phyloP scores from a whole-genome alignment of 129 eudicot genomes.

The Tagetes patula region DNA sequence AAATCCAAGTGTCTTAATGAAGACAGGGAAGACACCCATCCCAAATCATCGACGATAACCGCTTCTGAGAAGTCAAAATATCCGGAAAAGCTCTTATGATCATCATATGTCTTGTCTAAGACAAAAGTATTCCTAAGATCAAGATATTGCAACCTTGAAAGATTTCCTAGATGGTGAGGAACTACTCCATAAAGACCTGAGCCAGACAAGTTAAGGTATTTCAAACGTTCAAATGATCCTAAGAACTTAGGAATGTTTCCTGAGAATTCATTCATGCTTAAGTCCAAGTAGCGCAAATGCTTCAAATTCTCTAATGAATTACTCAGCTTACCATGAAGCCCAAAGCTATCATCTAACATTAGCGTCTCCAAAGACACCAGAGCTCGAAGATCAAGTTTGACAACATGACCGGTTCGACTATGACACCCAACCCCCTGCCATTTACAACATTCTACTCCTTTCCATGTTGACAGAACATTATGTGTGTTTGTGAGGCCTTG shows the following conservation, averaged over 20 bases:
- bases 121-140: not conserved
- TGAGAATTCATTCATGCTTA: not conserved
- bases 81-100: no score
- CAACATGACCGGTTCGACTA: not conserved
- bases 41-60: not conserved
- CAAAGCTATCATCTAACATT: not conserved
- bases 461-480: slow-evolving; percentile 8
- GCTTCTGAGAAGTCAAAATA: not conserved
- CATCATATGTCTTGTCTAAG: no score
- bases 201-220: not conserved
- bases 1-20: slow-evolving; percentile 3
- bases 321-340: not conserved
- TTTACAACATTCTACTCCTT: not conserved
- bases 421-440: not conserved
- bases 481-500: not conserved
- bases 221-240: not conserved
- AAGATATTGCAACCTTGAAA: slow-evolving; percentile 9
- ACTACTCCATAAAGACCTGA: not conserved
- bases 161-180: slow-evolving; percentile 6
- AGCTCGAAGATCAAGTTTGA: not conserved
- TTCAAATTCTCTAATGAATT: not conserved
- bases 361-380: not conserved
- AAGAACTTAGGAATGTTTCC: slow-evolving; percentile 1
- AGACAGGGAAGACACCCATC: slow-evolving; percentile 1
- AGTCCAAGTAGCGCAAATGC: slow-evolving; percentile 2